phyloP scores from a whole-genome alignment of 345 rosid species.

The Pistacia vera region DNA sequence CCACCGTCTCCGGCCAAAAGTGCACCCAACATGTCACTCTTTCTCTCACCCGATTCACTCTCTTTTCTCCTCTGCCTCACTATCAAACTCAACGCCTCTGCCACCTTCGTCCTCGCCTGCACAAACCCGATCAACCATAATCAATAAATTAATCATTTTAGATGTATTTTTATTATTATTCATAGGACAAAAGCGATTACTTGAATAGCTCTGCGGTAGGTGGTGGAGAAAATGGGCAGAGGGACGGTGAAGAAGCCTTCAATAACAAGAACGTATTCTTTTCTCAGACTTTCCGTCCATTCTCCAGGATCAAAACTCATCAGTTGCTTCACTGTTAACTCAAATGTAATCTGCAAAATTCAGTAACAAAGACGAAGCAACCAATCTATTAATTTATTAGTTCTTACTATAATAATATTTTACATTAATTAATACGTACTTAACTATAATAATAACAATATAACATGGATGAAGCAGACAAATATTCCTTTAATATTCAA shows the following conservation, averaged over 20 bases:
- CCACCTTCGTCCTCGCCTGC: constrained; percentile 95
- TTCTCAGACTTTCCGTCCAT: constrained; percentile 88
- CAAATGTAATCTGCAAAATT: constrained; percentile 79
- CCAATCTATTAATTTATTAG: too few relatives aligned
- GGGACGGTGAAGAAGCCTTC: constrained; percentile 96
- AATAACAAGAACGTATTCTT: constrained; percentile 87
- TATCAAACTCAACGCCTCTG: constrained; percentile 80
- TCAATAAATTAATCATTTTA: too few relatives aligned
- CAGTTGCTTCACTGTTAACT: constrained; percentile 84
- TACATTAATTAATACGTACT: too few relatives aligned
- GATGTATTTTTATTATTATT: too few relatives aligned
- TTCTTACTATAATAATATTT: too few relatives aligned
- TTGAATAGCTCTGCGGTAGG: constrained; percentile 83
- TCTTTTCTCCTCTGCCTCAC: constrained; percentile 74
- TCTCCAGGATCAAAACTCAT: constrained; percentile 97
- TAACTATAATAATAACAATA: too few relatives aligned
- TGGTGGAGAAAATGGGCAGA: constrained; percentile 75
- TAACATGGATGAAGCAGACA: not conserved
- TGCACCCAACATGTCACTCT: constrained; percentile 81
- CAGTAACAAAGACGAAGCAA: not conserved
- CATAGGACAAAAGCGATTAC: constrained; percentile 26
- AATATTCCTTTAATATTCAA: not conserved
- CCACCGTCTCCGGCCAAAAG: constrained; percentile 65
- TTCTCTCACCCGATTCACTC: constrained; percentile 48
- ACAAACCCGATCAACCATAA: not conserved